Base-by-base conservation (phyloP, 306 rosid genomes). In the Fragaria ananassa region DNA sequence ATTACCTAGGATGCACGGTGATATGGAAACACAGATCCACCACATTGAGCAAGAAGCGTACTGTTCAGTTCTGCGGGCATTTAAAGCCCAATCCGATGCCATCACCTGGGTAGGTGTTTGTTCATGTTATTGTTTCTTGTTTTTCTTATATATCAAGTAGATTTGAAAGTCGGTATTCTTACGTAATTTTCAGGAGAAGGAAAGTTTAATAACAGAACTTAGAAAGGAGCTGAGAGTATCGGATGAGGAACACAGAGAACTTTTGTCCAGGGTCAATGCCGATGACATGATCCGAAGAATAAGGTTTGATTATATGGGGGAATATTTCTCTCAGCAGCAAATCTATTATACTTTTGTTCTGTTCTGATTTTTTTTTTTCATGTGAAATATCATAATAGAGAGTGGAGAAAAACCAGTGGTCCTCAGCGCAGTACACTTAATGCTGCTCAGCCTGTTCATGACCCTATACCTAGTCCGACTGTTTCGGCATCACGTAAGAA, bases 381-480 rank as follows among this genome's bases (percentile, higher is more conserved):
- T 47, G 37, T 70, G 72, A 76, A 76, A 8, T 72, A 80, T 78
- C 27, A 70, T 74, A 62, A 73, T 83, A 96, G 99, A 84, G 98
- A 96, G 75, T 96, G 99, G 99, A 91, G 97, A 84, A 93, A 87
- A 83, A 86, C 87, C 27, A 91, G 91, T 74, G 87, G 89, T 70
- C 82, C 82, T 84, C 96, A 86, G 81, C 91, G 84, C 69, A 79
- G 89, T 68, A 86, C 90, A 69, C 86, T 69, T 76, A 85, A 81
- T 77, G 83, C 87, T 53, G 83, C 96, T 75, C 99, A 89, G 81
- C 91, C 97, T 75, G 78, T 78, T 79, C 92, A 90, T 80, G 97
- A 92, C 77, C 76, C 88, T 66, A 72, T 87, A 66, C 93, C 99
- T 23, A 87, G 94, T 83, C 94, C 98, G 70, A 85, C 96, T 64